These are phyloP conservation scores for Penicillium griseofulvum DNA, from an alignment of 2,329 filamentous ascomycete species.

Conservation along the genomic window DNA sequence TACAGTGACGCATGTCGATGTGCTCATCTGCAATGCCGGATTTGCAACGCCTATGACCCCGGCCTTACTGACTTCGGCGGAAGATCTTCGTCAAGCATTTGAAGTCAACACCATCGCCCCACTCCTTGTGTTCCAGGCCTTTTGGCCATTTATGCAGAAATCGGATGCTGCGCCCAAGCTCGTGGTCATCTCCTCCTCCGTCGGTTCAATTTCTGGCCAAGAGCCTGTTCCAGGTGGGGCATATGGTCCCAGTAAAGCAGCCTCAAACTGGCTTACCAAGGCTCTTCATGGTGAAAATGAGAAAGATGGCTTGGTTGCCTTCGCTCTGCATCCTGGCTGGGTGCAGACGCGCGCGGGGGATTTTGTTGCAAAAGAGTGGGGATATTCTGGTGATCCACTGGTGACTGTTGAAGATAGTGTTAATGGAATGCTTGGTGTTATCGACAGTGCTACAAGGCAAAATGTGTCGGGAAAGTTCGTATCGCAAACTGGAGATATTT, in stretches of 20 bases:
- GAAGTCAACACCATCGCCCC: constrained; percentile 38
- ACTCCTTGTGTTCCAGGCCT: constrained; percentile 23
- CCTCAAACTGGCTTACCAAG: constrained; percentile 21
- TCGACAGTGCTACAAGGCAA: constrained; percentile 39
- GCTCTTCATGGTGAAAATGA: constrained; percentile 27
- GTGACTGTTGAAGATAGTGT: constrained; percentile 35
- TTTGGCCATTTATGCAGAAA: constrained; percentile 19
- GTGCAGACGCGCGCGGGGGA: constrained; percentile 32
- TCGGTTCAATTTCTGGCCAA: constrained; percentile 22
- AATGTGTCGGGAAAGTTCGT: constrained; percentile 36
- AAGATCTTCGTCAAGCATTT: constrained; percentile 18
- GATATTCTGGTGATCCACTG: constrained; percentile 22
- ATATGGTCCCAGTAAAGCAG: constrained; percentile 25
- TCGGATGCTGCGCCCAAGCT: constrained; percentile 15
- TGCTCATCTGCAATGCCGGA: constrained; percentile 29
- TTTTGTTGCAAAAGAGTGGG: constrained; percentile 34
- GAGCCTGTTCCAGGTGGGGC: constrained; percentile 22
- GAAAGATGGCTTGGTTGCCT: constrained; percentile 14
- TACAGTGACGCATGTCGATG: constrained; percentile 28
- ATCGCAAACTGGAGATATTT: constrained; percentile 29
- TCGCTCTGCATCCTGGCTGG: constrained; percentile 41
- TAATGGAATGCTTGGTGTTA: constrained; percentile 32
- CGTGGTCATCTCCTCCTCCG: constrained; percentile 19
- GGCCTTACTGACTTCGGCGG: constrained; percentile 39
- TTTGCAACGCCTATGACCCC: constrained; percentile 60